Evolutionary conservation across 176 grass and related monocot genomes (phyloP), one percentile per base, ranked within the genome.

Genomic region (Rhynchospora tenuis): DNA sequence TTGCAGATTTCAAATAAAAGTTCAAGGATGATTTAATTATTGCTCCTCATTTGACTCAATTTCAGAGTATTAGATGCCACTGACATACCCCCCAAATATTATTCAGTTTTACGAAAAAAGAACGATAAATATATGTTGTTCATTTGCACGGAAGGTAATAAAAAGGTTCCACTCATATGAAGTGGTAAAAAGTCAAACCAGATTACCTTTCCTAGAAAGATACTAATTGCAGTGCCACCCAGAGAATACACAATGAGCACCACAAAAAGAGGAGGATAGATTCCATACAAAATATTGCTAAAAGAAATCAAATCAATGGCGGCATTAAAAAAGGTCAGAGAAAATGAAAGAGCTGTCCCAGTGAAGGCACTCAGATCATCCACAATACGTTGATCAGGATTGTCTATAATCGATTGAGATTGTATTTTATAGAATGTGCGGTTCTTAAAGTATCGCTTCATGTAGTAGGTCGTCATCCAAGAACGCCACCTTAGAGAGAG

Each of bases 391-490:
- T 98, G 95, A 59, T 98, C 95, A 8, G 92, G 95, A 85, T 98
- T 98, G 59, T 98, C 95, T 86, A 98, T 91, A 64, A 98, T 77
- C 33, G 92, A 95, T 81, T 98, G 92, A 81, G 95, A 98, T 64
- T 98, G 92, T 79, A 98, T 98, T 83, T 89, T 95, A 50, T 98
- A 98, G 63, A 98, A 98, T 16, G 89, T 95, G 81, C 73, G 87
- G 83, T 94, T 95, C 28, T 89, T 79, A 82, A 98, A 95, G 86
- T 98, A 98, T 84, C 92, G 82, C 72, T 95, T 84, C 95, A 98
- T 98, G 86, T 98, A 98, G 79, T 95, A 95, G 83, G 87, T 87
- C 15, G 95, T 98, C 95, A 95, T 98, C 95, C 95, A 98, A 80
- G 91, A 98, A 80, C 95, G 84, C 92, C 95, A 98, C 91, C 95